Evolutionary conservation across 352 stramenopile genomes (phyloP).

Genomic region (Phytopythium montanum): DNA sequence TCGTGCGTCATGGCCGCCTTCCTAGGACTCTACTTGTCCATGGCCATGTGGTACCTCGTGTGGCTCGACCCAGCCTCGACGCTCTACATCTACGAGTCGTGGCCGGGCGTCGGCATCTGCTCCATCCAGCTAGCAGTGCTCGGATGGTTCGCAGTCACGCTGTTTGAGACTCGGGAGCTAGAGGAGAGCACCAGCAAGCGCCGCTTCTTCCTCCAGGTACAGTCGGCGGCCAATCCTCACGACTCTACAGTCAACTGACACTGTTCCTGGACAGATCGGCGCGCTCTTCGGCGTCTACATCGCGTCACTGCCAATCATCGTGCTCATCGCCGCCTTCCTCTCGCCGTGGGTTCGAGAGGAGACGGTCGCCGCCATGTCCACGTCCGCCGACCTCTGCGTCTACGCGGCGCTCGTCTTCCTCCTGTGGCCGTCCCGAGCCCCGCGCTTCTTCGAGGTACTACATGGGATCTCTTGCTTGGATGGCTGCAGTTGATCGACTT

Average conservation of each 20-base stretch:
- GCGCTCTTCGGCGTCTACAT: constrained; percentile 71
- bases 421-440: constrained; percentile 64
- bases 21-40: constrained; percentile 63
- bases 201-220: constrained; percentile 59
- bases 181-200: constrained; percentile 55
- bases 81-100: constrained; percentile 83
- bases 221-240: not conserved
- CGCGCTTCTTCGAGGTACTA: constrained; percentile 76
- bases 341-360: constrained; percentile 80
- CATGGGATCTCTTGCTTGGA: not conserved
- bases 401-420: constrained; percentile 67
- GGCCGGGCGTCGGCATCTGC: constrained; percentile 64
- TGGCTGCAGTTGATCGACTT: too few relatives aligned
- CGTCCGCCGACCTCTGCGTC: constrained; percentile 44
- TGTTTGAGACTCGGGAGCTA: constrained; percentile 62
- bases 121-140: constrained; percentile 53
- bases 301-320: constrained; percentile 59
- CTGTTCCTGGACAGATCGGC: constrained; percentile 37
- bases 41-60: constrained; percentile 82
- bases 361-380: constrained; percentile 54
- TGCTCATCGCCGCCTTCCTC: constrained; percentile 65
- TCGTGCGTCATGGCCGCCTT: constrained; percentile 60
- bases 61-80: constrained; percentile 75
- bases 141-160: constrained; percentile 58
- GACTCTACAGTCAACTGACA: too few relatives aligned